Base-by-base conservation (phyloP, 345 rosid species). In the Eucalyptus rudis region DNA sequence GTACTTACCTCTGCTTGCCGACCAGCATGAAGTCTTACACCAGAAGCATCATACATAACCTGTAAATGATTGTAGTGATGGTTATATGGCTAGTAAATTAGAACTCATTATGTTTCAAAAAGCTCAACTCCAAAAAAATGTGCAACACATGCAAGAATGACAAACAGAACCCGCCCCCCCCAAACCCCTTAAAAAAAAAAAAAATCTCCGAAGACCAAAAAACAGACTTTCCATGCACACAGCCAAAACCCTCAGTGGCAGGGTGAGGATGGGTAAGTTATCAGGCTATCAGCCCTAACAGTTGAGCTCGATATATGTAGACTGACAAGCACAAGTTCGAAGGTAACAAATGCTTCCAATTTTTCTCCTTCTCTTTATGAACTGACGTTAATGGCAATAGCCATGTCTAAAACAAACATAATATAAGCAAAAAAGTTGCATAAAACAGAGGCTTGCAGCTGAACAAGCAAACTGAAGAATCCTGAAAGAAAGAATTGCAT, bases 11-110 rank as follows among this genome's bases (percentile, higher is more conserved):
- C 95, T 89, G 96, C 97, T 88, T 95, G 97, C 22, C 95, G 96
- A 49, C 97, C 96, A 79, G 97, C 94, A 91, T 95, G 97, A 89
- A 95, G 94, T 88, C 95, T 91, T 83, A 94, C 96, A 88, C 96
- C 96, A 87, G 94, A 88, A 86, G 97, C 97, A 93, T 95, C 97
- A 90, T 94, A 95, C 96, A 95, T 95, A 43, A 95, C 97, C 97
- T 95, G 93, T 86, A 90, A 86, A 91, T 86, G 22, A 59, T 25
- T 27, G 44, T 43, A 24, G 66, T 4, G 58, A 29, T 44, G 25
- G 33, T 89, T 20, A 90, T 76, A 50, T 43, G 81, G 51, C 86
- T 52, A 92, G 33, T 17, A 49, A 76, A 66, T 13, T 52, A 13
- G n/a, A 76, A 47, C 40, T 31, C 13, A 20, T 49, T 51, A 88